Conservation (phyloP, 148 eudicot genomes). For the Spergularia bocconei region DNA sequence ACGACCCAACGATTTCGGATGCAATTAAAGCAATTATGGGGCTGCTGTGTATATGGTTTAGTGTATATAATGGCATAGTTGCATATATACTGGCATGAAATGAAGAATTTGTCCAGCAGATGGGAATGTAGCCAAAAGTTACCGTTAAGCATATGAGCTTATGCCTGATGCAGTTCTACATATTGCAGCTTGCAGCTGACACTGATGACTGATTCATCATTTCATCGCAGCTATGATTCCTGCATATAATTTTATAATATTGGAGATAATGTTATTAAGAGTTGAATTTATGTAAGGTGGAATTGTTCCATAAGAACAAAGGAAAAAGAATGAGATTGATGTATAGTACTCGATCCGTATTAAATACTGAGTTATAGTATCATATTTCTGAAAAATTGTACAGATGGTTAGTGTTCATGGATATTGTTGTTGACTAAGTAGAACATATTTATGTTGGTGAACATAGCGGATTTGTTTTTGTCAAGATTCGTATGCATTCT, state of each 20-base stretch:
- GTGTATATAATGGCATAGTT: no score
- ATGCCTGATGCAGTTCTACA: not conserved
- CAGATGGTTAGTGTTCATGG: not conserved
- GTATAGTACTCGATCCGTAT: no score
- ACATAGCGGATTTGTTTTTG: not conserved
- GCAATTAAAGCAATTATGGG: not conserved
- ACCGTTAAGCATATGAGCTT: not conserved
- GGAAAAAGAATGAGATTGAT: not conserved
- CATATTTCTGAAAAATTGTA: not conserved
- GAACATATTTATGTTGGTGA: constrained; percentile 7
- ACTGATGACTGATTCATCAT: not conserved
- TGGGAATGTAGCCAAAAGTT: no score
- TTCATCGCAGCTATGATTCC: not conserved
- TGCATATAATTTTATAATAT: not conserved
- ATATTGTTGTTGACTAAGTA: not conserved
- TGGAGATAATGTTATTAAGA: not conserved
- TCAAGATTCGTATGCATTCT: not conserved
- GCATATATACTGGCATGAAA: no score
- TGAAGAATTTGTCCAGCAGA: no score
- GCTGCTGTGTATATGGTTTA: no score
- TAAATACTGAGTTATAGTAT: no score
- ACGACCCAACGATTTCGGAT: not conserved
- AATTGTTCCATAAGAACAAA: not conserved
- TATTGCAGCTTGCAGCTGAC: not conserved
- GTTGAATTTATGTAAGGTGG: not conserved